phyloP scores from a whole-genome alignment of 2,329 filamentous ascomycete genomes.

The Hypoxylon sp. region DNA sequence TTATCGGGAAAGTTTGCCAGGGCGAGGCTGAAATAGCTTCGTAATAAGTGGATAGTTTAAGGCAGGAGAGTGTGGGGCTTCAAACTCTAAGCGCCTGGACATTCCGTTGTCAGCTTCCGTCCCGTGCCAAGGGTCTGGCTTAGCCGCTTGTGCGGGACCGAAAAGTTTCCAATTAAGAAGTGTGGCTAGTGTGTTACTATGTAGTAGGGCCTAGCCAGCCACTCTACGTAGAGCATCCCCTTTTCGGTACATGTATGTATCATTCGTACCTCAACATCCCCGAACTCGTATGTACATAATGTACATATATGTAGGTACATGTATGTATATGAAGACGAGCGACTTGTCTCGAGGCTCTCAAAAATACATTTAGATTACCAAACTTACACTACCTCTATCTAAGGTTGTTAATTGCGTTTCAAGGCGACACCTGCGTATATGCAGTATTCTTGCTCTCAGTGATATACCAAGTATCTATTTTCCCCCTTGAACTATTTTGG shows the following conservation, averaged over 20 bases:
- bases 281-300: neutral
- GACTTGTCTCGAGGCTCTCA: neutral
- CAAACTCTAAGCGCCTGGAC: constrained; percentile 19
- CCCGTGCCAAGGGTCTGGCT: neutral
- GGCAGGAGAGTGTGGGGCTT: constrained; percentile 22
- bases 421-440: too few species aligned
- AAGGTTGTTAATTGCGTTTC: too few species aligned
- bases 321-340: neutral
- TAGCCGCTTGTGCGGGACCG: neutral
- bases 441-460: too few species aligned
- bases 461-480: too few species aligned
- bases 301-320: too few species aligned
- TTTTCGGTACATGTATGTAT: neutral
- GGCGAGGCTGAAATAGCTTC: constrained; percentile 44
- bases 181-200: constrained; percentile 22
- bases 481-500: too few species aligned
- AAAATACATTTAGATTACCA: too few species aligned
- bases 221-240: constrained; percentile 1
- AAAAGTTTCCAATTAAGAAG: neutral
- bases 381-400: too few species aligned
- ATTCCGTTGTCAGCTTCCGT: neutral
- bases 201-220: constrained; percentile 7
- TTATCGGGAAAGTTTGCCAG: constrained; percentile 42
- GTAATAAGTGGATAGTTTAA: constrained; percentile 39
- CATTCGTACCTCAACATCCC: neutral